Evolutionary conservation across 768 basidiomycete genomes (phyloP), one percentile per base, ranked within the genome.

Genomic region (Hericium rajendrae): DNA sequence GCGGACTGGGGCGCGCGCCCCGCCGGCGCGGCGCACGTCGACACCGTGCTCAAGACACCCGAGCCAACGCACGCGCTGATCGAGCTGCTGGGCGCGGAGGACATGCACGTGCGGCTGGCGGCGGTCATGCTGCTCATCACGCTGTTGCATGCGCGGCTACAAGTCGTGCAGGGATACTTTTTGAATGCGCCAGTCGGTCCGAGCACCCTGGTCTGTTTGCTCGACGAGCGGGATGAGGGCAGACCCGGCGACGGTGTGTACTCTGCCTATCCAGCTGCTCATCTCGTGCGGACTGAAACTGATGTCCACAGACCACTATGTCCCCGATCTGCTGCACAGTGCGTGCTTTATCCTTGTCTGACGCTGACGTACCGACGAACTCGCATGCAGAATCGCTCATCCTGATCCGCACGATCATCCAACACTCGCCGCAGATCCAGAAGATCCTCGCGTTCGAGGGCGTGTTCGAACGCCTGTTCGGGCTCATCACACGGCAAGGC

Each of bases 381-480:
- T 6, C 32, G 32, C 4, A 9, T 38, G 40, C 41, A 54, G 53
- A 39, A 16, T 43, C 48, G 28, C 39, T 58, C 26, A 59, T 48
- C 15, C 16, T 59, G 26, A 54, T 61, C 58, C 24, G 94, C 60
- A 75, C 83, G 5, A 76, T 99, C 13, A 82, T 88, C 39, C 82
- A 84, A 0, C 88, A 94, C 63, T 97, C 89, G 64, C 82, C 89
- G 37, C 92, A 97, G 68, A 90, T 99, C 38, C 95, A 97, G 67
- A 98, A 97, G 71, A 84, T 97, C 32, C 82, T 98, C 48, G 93
- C 94, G 0, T 99, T 99, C 64, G 93, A 94, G 64, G 94, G 97
- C 18, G 91, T 90, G 1, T 98, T 99, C 65, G 97, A 99, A 74
- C 91, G 88, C 67, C 78, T 99, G 32, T 93, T 98, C 73, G 85